phyloP scores from a whole-genome alignment of 148 eudicot species.

The Mesembryanthemum crystallinum region DNA sequence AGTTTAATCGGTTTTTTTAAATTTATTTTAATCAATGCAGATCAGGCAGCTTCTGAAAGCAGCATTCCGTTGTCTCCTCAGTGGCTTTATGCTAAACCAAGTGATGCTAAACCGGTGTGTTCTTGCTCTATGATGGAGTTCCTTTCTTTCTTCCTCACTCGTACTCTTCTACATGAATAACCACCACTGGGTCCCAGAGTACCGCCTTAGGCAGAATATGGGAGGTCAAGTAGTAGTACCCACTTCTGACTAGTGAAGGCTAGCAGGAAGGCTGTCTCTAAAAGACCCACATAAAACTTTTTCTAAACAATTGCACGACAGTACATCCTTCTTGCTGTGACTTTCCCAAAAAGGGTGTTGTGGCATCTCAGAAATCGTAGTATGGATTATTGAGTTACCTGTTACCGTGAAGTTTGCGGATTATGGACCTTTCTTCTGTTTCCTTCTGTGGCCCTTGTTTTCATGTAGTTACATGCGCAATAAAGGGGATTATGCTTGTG shows the following conservation, averaged over 20 bases:
- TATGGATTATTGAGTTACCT: too few relatives aligned
- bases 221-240: background rate
- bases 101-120: constrained; percentile 67
- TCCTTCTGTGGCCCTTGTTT: too few relatives aligned
- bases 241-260: background rate
- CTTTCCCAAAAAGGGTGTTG: background rate
- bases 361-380: background rate
- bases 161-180: background rate
- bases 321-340: background rate
- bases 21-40: constrained; percentile 42
- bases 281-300: background rate
- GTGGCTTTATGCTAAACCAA: constrained; percentile 87
- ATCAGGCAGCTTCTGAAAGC: constrained; percentile 72
- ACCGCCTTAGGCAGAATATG: background rate
- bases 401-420: background rate
- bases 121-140: background rate
- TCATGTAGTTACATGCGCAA: too few relatives aligned
- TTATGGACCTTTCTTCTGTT: background rate
- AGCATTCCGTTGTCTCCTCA: constrained; percentile 96
- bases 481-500: too few relatives aligned
- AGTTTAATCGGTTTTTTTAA: constrained; percentile 5
- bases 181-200: too few relatives aligned
- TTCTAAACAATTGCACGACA: background rate
- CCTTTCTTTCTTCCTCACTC: background rate
- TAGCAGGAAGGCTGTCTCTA: background rate